These are phyloP conservation scores for Acorus calamus DNA, from an alignment of 106 monocot genomes.

Conservation along the genomic window DNA sequence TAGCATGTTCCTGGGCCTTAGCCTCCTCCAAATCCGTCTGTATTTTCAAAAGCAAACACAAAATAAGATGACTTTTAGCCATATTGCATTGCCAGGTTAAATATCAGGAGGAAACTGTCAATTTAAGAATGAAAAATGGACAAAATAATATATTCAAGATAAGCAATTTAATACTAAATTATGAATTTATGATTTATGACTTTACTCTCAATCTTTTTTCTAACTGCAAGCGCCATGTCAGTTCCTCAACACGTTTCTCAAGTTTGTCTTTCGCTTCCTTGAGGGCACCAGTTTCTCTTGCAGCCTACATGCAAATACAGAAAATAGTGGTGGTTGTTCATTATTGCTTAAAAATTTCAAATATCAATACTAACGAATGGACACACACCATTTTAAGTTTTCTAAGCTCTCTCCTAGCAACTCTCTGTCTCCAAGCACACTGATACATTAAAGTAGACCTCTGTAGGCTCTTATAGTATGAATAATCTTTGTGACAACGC, in stretches of 20 bases:
- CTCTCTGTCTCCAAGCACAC: slow-evolving; percentile 83
- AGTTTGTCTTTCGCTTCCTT: slow-evolving; percentile 92
- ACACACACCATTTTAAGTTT: slow-evolving; percentile 66
- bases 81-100: too few species aligned
- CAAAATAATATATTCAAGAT: neutral
- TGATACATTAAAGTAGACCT: slow-evolving; percentile 59
- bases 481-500: slow-evolving; percentile 57
- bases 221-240: slow-evolving; percentile 67
- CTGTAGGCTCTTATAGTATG: slow-evolving; percentile 54
- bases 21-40: slow-evolving; percentile 73
- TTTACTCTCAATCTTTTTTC: slow-evolving; percentile 75
- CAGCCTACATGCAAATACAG: slow-evolving; percentile 37
- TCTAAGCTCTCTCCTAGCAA: slow-evolving; percentile 76
- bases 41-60: slow-evolving; percentile 8
- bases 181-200: neutral
- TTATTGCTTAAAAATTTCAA: too few species aligned
- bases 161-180: neutral
- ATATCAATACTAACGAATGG: too few species aligned
- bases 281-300: slow-evolving; percentile 89
- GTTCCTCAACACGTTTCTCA: slow-evolving; percentile 84
- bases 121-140: too few species aligned
- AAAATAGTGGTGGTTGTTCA: neutral
- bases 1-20: slow-evolving; percentile 64
- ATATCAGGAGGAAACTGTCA: too few species aligned
- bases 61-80: too few species aligned